These are phyloP conservation scores for Glycine latifolia DNA, from an alignment of 306 rosid species.

Conservation along the genomic window DNA sequence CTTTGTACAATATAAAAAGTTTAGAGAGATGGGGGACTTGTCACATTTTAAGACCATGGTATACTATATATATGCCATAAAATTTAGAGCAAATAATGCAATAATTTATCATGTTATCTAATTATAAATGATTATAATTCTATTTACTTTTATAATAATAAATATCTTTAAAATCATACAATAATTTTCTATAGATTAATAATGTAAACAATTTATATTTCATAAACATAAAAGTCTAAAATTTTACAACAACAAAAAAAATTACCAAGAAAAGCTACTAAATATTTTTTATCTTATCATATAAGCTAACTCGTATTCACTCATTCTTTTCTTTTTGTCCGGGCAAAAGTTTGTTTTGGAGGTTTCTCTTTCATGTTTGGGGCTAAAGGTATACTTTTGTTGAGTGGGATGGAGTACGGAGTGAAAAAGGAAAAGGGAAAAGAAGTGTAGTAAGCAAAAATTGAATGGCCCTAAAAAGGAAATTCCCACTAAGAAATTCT, in stretches of 20 bases:
- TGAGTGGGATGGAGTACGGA: constrained; percentile 47
- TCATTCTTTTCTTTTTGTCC: not conserved
- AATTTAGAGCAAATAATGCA: not conserved
- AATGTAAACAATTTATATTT: not conserved
- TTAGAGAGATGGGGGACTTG: not conserved
- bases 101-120: too few species aligned
- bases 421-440: constrained; percentile 34
- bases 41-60: not conserved
- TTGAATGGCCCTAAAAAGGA: constrained; percentile 64
- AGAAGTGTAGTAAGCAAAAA: constrained; percentile 26
- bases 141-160: too few species aligned
- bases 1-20: not conserved
- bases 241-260: not conserved
- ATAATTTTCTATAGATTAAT: too few species aligned
- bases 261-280: not conserved
- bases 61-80: not conserved
- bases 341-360: constrained; percentile 17
- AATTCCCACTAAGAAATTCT: constrained; percentile 85
- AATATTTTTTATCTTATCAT: not conserved
- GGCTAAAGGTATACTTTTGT: constrained; percentile 36
- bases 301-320: not conserved
- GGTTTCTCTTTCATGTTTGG: not conserved
- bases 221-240: not conserved
- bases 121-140: too few species aligned
- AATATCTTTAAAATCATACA: too few species aligned